Base-by-base conservation (phyloP, 225 moss, liverwort and hornwort species). In the Pleurozium schreberi region DNA sequence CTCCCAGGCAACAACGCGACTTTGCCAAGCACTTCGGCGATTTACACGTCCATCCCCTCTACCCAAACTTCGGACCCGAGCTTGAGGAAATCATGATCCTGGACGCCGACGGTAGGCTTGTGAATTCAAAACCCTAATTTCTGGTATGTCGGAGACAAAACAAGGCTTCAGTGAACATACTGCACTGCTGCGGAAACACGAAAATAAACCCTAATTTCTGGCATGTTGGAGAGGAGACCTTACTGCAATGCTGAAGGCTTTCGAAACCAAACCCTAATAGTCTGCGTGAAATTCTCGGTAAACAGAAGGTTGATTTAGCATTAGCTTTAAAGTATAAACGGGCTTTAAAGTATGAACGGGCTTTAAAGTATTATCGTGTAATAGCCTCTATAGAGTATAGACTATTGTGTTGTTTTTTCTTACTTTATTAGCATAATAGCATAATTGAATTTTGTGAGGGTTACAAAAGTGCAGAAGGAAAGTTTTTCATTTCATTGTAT, bases 21-120 rank as follows among this genome's bases (percentile, higher is more conserved):
- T 89, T 91, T 80, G 89, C 91, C 33, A 89, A 30, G 52, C 43
- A 28, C 50, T 91, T 91, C 74, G 91, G 91, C 11, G 60, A 89
- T 9, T 84, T 91, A 73, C 91, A 91, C 43, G 43, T 91, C 14
- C 91, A 91, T 79, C 91, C 91, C 34, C 49, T 91, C 23, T 87
- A 91, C 87, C 87, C 87, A 3, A 91, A 91, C 75, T 81, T 87
- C 50, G 91, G 87, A 4, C 87, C 91, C 3, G 84, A 89, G 80
- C 58, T 89, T 11, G 87, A 89, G 38, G 87, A 91, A 80, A 89
- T 91, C 64, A 84, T 91, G 91, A 75, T 89, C 49, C 80, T 91
- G 14, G 91, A 91, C 10, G 52, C 91, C 5, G 80, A 89, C 52
- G 87, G 28, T 4, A 84, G 55, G 31, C 57, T 69, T 55, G 30